Evolutionary conservation across 2,329 filamentous ascomycete genomes (phyloP), one percentile per base, ranked within the genome.

Genomic region (Hymenoscyphus scutula): DNA sequence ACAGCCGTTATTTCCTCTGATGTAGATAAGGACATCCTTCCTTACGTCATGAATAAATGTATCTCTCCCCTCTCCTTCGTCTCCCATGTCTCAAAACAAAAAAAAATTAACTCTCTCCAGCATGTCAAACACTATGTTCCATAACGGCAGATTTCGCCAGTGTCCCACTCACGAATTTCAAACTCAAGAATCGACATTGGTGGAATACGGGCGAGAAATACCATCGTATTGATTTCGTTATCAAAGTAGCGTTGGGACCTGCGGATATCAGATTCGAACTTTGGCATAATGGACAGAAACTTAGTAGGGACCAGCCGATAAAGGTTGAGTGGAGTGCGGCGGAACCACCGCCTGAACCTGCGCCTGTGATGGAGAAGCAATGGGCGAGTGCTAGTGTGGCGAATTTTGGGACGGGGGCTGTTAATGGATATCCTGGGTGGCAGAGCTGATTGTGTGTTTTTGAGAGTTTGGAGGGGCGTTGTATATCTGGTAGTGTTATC

Each of bases 171-270:
- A 29, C 58, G 7, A n/a, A 19, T 3, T 67, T 64, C 48, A 67
- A 67, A 27, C 56, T 67, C 11, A 67, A 67, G 37, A 67, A 65
- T 41, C 58, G 65, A 11, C 65, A 67, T 25, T 65, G 60, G 34
- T 64, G 63, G 62, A 62, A 67, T 27, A 27, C 48, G 5, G 58
- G 62, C 27, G 53, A 59, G 45, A 61, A 65, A 48, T 67, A 67
- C 38, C 57, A 64, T 17, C 53, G 64, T 13, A 60, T 66, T 4
- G 60, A 66, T 13, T 64, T 64, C 13, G 53, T 29, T 17, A 59
- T 66, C 48, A 66, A 66, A 51, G 64, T 66, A 1, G 59, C 37
- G n/a, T 29, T 66, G 4, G 62, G 62, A 3, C 59, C 62, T 15
- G 64, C 63, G 2, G 63, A 64, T 30, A 58, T 64, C 11, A 27